Conservation (phyloP, 192 early-diverging fungal genomes). For the Paraglomus occultum region DNA sequence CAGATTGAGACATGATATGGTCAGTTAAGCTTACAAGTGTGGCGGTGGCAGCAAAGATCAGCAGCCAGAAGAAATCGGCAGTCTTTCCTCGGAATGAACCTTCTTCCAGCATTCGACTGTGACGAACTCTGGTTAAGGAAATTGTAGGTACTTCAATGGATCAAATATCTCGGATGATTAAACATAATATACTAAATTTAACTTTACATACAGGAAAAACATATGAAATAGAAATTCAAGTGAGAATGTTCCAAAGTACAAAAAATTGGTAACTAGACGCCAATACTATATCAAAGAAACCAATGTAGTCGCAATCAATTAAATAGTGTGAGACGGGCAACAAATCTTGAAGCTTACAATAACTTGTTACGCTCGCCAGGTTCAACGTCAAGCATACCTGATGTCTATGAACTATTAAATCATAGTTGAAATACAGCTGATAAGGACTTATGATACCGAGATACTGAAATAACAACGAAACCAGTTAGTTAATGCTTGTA, state of each 20-base stretch:
- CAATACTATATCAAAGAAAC: slow-evolving; percentile 68
- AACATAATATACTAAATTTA: slow-evolving; percentile 1
- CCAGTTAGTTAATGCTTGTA: neutral
- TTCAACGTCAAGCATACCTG: slow-evolving; percentile 53
- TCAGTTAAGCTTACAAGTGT: slow-evolving; percentile 48
- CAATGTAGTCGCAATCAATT: neutral
- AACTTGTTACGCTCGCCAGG: neutral
- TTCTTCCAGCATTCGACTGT: slow-evolving; percentile 92
- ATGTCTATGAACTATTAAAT: slow-evolving; percentile 61
- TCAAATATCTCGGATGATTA: neutral
- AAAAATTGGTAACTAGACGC: slow-evolving; percentile 88
- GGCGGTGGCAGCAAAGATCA: slow-evolving; percentile 65
- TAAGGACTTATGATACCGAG: slow-evolving; percentile 74
- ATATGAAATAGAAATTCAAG: slow-evolving; percentile 93
- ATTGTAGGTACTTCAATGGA: slow-evolving; percentile 1
- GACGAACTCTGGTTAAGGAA: slow-evolving; percentile 59
- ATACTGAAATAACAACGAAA: slow-evolving; percentile 56
- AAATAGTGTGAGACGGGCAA: neutral
- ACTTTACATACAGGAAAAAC: slow-evolving; percentile 67
- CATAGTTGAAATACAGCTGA: slow-evolving; percentile 81
- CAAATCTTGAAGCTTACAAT: neutral
- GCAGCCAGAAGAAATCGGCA: slow-evolving; percentile 91
- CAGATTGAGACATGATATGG: neutral
- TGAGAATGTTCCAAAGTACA: slow-evolving; percentile 90
- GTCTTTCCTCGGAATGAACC: slow-evolving; percentile 85